Conservation (phyloP, 2,329 filamentous ascomycete genomes). For the Plenodomus lindquistii region DNA sequence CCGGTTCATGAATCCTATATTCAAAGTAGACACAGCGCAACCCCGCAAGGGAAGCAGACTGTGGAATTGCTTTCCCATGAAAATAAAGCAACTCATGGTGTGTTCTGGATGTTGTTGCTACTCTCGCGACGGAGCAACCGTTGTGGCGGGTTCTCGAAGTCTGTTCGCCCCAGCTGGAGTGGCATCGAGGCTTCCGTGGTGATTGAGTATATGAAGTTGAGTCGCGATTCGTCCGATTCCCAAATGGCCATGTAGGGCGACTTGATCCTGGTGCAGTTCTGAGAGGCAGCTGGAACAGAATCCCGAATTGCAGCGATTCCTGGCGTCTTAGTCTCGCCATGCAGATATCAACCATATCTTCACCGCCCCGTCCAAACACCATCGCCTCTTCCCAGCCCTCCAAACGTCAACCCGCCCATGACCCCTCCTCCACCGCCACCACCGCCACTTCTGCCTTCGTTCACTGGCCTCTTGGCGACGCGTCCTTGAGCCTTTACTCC, state of each 20-base stretch:
- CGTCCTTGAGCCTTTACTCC: constrained; percentile 77
- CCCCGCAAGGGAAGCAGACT: not conserved
- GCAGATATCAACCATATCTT: constrained; percentile 2
- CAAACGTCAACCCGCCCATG: constrained; percentile 26
- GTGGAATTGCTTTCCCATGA: not conserved
- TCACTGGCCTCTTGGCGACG: constrained; percentile 78
- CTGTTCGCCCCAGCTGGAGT: too few species aligned
- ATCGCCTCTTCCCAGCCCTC: constrained; percentile 35
- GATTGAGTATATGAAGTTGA: too few species aligned
- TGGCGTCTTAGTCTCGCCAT: not conserved
- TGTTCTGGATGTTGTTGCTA: not conserved
- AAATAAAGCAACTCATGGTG: not conserved
- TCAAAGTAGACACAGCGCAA: not conserved
- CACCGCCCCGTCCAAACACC: constrained; percentile 38
- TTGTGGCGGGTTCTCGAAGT: too few species aligned
- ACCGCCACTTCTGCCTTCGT: constrained; percentile 58
- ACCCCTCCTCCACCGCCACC: constrained; percentile 19
- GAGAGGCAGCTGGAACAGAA: not conserved
- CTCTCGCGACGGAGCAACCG: not conserved
- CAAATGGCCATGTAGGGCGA: not conserved
- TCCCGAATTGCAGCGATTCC: not conserved
- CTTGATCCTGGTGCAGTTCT: not conserved
- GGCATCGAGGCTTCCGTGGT: too few species aligned
- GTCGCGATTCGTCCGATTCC: not conserved
- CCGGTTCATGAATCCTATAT: constrained; percentile 3